phyloP scores from a whole-genome alignment of 2,329 filamentous ascomycete species.

The Colletotrichum agaves region DNA sequence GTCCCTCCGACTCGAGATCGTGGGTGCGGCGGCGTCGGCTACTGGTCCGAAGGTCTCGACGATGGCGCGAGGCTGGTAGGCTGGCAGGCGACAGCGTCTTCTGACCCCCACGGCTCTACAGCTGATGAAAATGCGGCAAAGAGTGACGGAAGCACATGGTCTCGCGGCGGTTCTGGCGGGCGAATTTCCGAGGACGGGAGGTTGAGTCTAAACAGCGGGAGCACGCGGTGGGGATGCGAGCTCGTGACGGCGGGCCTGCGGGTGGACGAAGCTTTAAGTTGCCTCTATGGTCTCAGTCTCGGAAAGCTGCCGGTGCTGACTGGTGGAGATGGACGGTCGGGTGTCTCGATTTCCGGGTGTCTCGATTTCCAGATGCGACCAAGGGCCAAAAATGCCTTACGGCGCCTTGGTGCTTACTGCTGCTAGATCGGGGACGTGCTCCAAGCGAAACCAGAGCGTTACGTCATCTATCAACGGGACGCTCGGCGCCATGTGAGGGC shows the following conservation, averaged over 20 bases:
- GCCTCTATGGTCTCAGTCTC: conserved; percentile 14
- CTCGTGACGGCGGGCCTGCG: conserved; percentile 28
- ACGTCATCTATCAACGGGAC: too few species aligned
- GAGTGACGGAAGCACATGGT: conserved; percentile 35
- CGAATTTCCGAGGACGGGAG: background rate
- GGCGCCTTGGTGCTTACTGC: background rate
- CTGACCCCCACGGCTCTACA: conserved; percentile 33
- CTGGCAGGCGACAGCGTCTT: conserved; percentile 34
- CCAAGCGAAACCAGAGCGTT: conserved; percentile 9
- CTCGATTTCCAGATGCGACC: conserved; percentile 19
- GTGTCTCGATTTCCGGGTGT: conserved; percentile 5
- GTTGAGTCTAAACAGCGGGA: conserved; percentile 16
- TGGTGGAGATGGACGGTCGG: background rate
- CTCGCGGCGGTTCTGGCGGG: conserved; percentile 17
- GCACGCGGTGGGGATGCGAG: conserved; percentile 26
- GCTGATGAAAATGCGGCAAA: conserved; percentile 19
- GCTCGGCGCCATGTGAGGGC: too few species aligned
- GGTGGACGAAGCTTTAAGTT: conserved; percentile 28
- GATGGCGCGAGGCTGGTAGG: conserved; percentile 14
- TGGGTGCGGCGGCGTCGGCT: background rate
- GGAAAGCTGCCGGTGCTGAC: conserved; percentile 13
- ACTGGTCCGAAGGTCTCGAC: background rate
- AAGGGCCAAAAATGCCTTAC: conserved; percentile 18
- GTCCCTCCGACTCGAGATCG: background rate
- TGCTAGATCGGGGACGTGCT: conserved; percentile 4